Conservation (phyloP, 2,329 filamentous ascomycete species). For the Decorospora gaudefroyi region DNA sequence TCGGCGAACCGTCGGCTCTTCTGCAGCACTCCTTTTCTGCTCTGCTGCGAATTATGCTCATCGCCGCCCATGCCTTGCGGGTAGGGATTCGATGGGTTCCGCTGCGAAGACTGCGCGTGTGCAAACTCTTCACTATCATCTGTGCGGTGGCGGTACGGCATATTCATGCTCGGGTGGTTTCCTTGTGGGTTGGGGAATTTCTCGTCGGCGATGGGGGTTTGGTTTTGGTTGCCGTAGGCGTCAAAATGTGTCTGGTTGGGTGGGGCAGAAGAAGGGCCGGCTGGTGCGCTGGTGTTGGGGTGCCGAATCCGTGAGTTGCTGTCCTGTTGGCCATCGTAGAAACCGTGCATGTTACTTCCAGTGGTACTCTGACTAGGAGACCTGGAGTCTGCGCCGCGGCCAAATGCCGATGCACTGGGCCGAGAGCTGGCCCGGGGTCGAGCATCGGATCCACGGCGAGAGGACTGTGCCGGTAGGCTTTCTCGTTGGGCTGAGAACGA, state of each 20-base stretch:
- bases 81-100: constrained; percentile 37
- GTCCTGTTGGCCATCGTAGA: constrained; percentile 50
- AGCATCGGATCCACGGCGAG: constrained; percentile 41
- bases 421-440: constrained; percentile 41
- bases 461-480: constrained; percentile 36
- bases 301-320: constrained; percentile 33
- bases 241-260: constrained; percentile 46
- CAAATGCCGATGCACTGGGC: constrained; percentile 51
- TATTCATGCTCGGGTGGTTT: constrained; percentile 37
- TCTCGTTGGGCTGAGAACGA: constrained; percentile 50
- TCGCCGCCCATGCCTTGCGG: constrained; percentile 48
- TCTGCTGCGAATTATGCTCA: constrained; percentile 25
- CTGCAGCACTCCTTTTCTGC: constrained; percentile 64
- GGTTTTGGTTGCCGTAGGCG: constrained; percentile 23
- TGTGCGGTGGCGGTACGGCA: constrained; percentile 35
- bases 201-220: constrained; percentile 40
- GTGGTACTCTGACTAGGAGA: constrained; percentile 54
- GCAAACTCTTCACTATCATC: too few relatives aligned
- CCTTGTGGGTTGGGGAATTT: constrained; percentile 44
- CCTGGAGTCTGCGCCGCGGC: constrained; percentile 48
- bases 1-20: constrained; percentile 88
- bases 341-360: constrained; percentile 50
- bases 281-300: constrained; percentile 18
- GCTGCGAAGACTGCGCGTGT: constrained; percentile 26
- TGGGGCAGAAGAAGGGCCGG: constrained; percentile 43